Evolutionary conservation across 106 monocot genomes (phyloP).

Genomic region (Posidonia australis): DNA sequence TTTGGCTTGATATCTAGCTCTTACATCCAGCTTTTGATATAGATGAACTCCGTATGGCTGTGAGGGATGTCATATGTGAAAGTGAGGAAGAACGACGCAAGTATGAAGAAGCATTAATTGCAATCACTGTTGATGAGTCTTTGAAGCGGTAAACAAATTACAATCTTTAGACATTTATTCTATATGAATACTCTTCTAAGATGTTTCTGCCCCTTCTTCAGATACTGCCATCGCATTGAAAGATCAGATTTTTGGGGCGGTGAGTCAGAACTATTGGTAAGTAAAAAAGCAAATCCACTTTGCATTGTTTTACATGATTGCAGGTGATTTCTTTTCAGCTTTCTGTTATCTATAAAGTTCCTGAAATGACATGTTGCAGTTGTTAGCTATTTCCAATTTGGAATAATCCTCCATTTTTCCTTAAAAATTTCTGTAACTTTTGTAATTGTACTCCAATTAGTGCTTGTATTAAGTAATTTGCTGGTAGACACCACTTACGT

Average conservation of each 20-base stretch:
- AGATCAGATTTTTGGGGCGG: constrained; percentile 93
- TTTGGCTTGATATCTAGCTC: too few species aligned
- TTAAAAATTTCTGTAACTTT: not conserved
- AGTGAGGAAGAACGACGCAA: constrained; percentile 38
- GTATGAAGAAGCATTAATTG: constrained; percentile 80
- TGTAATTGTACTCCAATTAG: not conserved
- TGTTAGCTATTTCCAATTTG: too few species aligned
- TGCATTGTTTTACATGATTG: not conserved
- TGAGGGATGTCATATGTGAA: constrained; percentile 82
- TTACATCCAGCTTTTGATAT: not conserved
- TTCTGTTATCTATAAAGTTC: too few species aligned
- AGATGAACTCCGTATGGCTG: constrained; percentile 93
- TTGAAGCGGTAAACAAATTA: constrained; percentile 58
- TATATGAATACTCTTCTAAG: not conserved
- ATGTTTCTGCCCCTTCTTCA: constrained; percentile 6
- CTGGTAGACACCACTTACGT: not conserved
- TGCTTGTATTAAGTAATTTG: too few species aligned
- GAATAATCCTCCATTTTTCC: too few species aligned
- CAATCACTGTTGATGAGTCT: constrained; percentile 84
- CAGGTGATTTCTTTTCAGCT: too few species aligned
- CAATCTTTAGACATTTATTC: too few species aligned
- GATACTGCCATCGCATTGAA: constrained; percentile 86
- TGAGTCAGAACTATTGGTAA: constrained; percentile 66
- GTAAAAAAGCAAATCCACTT: constrained; percentile 13
- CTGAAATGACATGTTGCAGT: too few species aligned